Evolutionary conservation across 148 eudicot species (phyloP).

Genomic region (Dysphania ambrosioides): DNA sequence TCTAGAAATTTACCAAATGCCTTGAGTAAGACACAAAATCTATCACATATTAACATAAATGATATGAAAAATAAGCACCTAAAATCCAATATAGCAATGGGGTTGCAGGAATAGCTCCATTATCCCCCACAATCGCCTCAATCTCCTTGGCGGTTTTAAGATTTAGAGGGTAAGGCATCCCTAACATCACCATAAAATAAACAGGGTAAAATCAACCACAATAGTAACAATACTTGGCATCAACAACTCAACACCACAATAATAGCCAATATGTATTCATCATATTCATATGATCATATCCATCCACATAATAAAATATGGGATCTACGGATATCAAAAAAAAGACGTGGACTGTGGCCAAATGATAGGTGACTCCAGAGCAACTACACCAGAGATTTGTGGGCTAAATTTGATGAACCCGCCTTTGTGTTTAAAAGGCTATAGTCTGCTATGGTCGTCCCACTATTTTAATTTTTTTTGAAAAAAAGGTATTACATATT

Average conservation of each 20-base stretch:
- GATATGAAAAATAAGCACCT: slow-evolving; percentile 48
- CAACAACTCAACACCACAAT: neutral
- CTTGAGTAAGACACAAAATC: neutral
- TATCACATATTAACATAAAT: neutral
- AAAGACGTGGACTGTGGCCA: too few species aligned
- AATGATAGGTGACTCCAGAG: too few species aligned
- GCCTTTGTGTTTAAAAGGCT: neutral
- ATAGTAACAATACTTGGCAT: neutral
- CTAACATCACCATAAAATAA: slow-evolving; percentile 40
- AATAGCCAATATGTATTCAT: neutral
- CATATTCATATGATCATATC: too few species aligned
- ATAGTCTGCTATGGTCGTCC: neutral
- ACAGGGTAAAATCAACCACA: neutral
- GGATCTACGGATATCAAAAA: too few species aligned
- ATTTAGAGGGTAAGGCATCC: slow-evolving; percentile 98
- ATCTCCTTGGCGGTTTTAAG: slow-evolving; percentile 82
- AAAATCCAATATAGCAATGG: slow-evolving; percentile 77
- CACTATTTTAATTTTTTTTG: too few species aligned
- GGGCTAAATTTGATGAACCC: too few species aligned
- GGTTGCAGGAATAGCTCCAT: slow-evolving; percentile 96
- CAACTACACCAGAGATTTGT: too few species aligned
- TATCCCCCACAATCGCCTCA: slow-evolving; percentile 73
- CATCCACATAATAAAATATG: too few species aligned
- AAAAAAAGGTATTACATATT: too few species aligned
- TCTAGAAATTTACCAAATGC: neutral